Conservation (phyloP, 371 early-diverging fungal genomes). For the Mucor racemosus region DNA sequence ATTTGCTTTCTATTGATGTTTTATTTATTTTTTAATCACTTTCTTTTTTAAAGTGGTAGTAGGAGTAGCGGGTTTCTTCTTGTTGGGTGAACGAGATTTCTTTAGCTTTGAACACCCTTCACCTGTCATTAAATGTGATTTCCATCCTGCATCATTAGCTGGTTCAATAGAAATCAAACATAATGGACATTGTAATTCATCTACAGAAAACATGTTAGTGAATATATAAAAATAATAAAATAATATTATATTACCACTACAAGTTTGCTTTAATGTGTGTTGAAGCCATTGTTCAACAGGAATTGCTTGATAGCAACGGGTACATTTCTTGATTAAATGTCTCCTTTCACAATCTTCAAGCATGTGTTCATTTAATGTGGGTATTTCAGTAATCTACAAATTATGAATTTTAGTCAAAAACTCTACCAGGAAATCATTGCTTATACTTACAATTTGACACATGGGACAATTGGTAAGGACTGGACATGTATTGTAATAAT, state of each 20-base stretch:
- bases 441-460: constrained; percentile 68
- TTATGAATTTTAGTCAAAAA: too few relatives aligned
- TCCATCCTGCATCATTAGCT: constrained; percentile 70
- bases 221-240: not conserved
- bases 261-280: constrained; percentile 56
- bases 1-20: not conserved
- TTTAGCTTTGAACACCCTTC: constrained; percentile 55
- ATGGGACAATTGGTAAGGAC: constrained; percentile 71
- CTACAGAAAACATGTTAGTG: not conserved
- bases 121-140: constrained; percentile 61
- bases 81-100: constrained; percentile 16
- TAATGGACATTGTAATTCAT: constrained; percentile 65
- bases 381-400: constrained; percentile 73
- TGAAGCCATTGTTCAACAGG: constrained; percentile 64
- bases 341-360: constrained; percentile 67
- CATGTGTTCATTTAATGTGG: constrained; percentile 68
- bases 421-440: too few relatives aligned
- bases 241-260: constrained; percentile 36
- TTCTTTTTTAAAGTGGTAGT: not conserved
- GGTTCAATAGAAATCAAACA: constrained; percentile 62
- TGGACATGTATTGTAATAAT: constrained; percentile 81
- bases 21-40: not conserved
- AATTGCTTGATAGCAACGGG: constrained; percentile 65
- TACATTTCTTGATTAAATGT: constrained; percentile 66
- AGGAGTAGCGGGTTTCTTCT: not conserved